Base-by-base conservation (phyloP, 352 stramenopile species). In the Phytopythium vexans region DNA sequence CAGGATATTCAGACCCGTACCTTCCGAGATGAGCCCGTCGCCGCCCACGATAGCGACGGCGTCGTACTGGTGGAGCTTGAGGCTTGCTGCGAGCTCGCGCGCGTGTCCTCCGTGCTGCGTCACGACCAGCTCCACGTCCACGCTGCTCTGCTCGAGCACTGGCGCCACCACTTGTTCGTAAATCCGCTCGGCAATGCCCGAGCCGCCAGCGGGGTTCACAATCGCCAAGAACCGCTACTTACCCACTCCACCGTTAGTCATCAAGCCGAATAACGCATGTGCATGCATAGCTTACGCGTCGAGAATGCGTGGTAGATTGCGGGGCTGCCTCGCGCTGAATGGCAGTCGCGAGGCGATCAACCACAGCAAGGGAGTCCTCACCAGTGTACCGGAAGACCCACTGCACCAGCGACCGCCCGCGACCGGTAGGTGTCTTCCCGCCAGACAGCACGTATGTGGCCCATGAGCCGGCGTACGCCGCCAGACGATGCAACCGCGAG, bases 41-140 rank as follows among this genome's bases (percentile, higher is more conserved):
- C 82, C 82, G 16, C 82, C 80, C 21, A 92, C 70, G 1, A 66
- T 63, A 4, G 90, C 80, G 27, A 92, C 55, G 35, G 76, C 89
- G 46, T 88, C 80, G 55, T 78, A 92, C 34, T 54, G 64, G 31
- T 74, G 59, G 21, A 92, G 52, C 9, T 66, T 70, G 10, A 88
- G 43, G 0, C 63, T 52, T 9, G 51, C 52, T 12, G 70, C 55
- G 21, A 88, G 68, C 15, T 87, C 74, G 1, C 74, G 88, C 1
- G 82, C 82, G 52, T 92, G 79, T 14, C 54, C 70, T 31, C 68
- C 74, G 53, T 76, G 47, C 39, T 70, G 50, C 7, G 82, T 92
- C 33, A 85, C 47, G 33, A 81, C 41, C 9, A 72, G 68, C 38
- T 87, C 80, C 49, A 69, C 66, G 7, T 80, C 70, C 48, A 90